Conservation (phyloP, 371 early-diverging fungal genomes). For the Chytridiales sp. region DNA sequence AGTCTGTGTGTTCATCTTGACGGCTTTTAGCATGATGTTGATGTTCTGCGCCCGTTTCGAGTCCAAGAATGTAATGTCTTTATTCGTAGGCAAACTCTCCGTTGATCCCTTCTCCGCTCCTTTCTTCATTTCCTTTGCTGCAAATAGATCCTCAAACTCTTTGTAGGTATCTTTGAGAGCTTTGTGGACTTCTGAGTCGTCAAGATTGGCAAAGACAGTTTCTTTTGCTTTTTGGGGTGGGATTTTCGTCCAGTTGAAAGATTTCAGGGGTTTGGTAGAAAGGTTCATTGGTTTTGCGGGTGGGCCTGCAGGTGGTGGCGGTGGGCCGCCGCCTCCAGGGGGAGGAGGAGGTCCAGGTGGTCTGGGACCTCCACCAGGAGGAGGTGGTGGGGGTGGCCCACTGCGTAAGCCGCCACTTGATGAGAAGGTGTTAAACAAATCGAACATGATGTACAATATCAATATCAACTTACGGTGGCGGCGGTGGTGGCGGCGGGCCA, state of each 20-base stretch:
- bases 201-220: constrained; percentile 49
- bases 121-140: constrained; percentile 42
- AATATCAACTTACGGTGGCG: constrained; percentile 28
- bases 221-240: constrained; percentile 38
- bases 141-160: constrained; percentile 56
- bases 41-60: constrained; percentile 49
- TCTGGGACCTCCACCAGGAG: constrained; percentile 24
- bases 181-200: constrained; percentile 46
- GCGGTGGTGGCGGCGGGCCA: constrained; percentile 44
- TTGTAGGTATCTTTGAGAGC: constrained; percentile 37
- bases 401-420: no score
- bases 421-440: no score
- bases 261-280: constrained; percentile 50
- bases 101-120: constrained; percentile 13
- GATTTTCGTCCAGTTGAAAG: constrained; percentile 58
- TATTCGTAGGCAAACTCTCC: constrained; percentile 17
- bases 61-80: constrained; percentile 54
- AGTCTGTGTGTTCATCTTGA: constrained; percentile 39
- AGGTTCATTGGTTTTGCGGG: constrained; percentile 46
- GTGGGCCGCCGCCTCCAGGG: constrained; percentile 20
- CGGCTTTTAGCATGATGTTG: constrained; percentile 50
- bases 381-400: constrained; percentile 38
- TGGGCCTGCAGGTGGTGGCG: constrained; percentile 29
- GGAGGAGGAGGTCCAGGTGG: constrained; percentile 24
- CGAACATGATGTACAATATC: no score